phyloP scores from a whole-genome alignment of 2,329 filamentous ascomycete species.

The Leptoxyphium fumago region DNA sequence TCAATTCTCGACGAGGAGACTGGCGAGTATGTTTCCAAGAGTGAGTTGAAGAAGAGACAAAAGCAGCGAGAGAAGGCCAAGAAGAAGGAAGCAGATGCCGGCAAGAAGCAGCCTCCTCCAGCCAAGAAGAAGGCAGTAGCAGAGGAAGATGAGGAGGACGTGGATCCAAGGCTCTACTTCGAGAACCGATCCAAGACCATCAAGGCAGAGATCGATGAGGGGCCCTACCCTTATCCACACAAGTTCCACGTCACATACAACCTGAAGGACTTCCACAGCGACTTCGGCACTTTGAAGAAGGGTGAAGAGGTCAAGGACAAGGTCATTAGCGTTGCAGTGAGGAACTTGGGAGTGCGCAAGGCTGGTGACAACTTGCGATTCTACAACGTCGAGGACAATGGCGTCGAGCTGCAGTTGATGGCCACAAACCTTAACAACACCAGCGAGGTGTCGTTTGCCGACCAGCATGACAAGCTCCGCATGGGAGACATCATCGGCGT shows the following conservation, averaged over 20 bases:
- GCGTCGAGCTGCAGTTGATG: conserved; percentile 75
- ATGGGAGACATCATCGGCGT: conserved; percentile 89
- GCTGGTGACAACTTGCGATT: conserved; percentile 78
- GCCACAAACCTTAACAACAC: conserved; percentile 70
- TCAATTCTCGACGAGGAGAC: conserved; percentile 75
- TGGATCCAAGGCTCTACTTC: conserved; percentile 83
- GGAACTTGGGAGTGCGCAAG: conserved; percentile 78
- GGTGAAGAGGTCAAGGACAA: conserved; percentile 69
- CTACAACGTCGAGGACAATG: conserved; percentile 70
- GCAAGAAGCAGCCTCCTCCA: conserved; percentile 43
- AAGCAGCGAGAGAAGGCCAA: conserved; percentile 80
- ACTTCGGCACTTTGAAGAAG: conserved; percentile 71
- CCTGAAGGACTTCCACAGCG: conserved; percentile 60
- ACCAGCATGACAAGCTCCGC: conserved; percentile 78
- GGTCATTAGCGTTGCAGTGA: conserved; percentile 61
- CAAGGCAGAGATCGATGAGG: conserved; percentile 58
- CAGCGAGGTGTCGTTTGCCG: conserved; percentile 57
- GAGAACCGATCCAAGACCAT: conserved; percentile 81
- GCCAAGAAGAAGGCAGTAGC: conserved; percentile 46
- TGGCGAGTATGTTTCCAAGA: conserved; percentile 57
- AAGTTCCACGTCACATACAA: conserved; percentile 80
- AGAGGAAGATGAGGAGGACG: conserved; percentile 46
- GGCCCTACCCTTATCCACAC: conserved; percentile 84
- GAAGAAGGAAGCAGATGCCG: conserved; percentile 77
- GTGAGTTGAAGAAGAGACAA: conserved; percentile 73